Percentiles rank a stretch among this genome's conserved stretches.
These are phyloP conservation scores for Psophocarpus tetragonolobus DNA, from an alignment of 306 rosid genomes.

Conservation along the genomic window DNA sequence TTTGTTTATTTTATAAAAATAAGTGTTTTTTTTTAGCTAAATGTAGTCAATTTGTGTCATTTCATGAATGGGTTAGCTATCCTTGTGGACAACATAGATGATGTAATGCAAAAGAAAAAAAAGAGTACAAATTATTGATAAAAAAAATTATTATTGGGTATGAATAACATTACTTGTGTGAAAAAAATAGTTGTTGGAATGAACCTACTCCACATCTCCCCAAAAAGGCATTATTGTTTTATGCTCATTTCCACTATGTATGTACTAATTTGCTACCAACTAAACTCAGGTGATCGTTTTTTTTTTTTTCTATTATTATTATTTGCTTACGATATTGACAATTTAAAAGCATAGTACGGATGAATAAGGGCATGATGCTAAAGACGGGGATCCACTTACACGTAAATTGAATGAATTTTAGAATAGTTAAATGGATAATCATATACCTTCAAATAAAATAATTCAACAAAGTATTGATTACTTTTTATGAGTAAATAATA, in stretches of 20 bases:
- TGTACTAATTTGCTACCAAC: neutral
- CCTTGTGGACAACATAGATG: too few species aligned
- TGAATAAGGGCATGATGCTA: neutral
- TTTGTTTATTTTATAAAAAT: too few species aligned
- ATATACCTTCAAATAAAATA: too few species aligned
- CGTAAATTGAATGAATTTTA: too few species aligned
- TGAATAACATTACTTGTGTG: neutral
- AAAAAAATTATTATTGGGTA: neutral
- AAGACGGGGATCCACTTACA: neutral
- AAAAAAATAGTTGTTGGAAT: neutral
- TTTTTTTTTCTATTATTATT: too few species aligned
- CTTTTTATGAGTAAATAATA: too few species aligned
- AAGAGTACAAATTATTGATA: neutral
- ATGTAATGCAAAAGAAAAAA: too few species aligned
- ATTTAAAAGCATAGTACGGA: too few species aligned
- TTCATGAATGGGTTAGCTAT: conserved; percentile 35
- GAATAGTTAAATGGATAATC: neutral
- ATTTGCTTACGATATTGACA: too few species aligned
- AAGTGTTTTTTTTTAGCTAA: too few species aligned
- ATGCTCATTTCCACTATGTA: neutral
- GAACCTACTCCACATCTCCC: neutral
- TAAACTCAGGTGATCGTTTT: neutral
- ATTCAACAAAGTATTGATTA: neutral
- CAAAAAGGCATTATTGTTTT: neutral
- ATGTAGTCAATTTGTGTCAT: too few species aligned